Base-by-base conservation (phyloP, 352 stramenopile genomes). In the Phytophthora palmivora region DNA sequence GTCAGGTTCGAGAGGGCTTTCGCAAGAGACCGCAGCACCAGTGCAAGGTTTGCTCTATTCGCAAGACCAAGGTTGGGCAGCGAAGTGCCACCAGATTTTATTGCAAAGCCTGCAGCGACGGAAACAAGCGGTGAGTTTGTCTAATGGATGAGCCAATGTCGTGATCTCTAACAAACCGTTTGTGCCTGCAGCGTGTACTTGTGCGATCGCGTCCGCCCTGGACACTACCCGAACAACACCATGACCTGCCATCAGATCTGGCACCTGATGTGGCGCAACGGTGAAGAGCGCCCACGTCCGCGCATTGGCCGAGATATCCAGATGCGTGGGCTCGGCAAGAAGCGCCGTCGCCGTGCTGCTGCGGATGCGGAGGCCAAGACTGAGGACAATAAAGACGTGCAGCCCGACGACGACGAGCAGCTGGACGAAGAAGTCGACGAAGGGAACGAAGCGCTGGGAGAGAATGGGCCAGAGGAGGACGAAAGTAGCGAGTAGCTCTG, bases 241-340 rank as follows among this genome's bases (percentile, higher is more conserved):
- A 48, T 54, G 34, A 63, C 44, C 24, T 63, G 44, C 44, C 44
- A 50, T 30, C 54, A 63, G 15, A 58, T 58, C 18, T 58, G 38
- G 26, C 50, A 50, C 39, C 26, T 32, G 26, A 32, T 32, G 26
- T 32, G 4, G 26, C 4, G 8, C 4, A 60, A 60, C 21, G 52
- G 52, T 11, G 21, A 32, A 3, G 30, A 42, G 11, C 30, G 42
- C 2, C 36, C 44, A 37, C 34, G 39, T 1, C 44, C 44, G 6
- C 34, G 36, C 10, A 10, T 55, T 3, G 44, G 44, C 34, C 15
- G 44, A 2, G 44, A 50, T 18, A 63, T 63, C 14, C 54, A 63
- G 18, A 63, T 63, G 44, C 44, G 54, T 1, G 54, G 44, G 0
- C 26, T 54, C 2, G 44, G 34, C 14, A 63, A 54, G 54, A 63